Conservation (phyloP, 225 moss, liverwort and hornwort species). For the Pseudoscleropodium purum region DNA sequence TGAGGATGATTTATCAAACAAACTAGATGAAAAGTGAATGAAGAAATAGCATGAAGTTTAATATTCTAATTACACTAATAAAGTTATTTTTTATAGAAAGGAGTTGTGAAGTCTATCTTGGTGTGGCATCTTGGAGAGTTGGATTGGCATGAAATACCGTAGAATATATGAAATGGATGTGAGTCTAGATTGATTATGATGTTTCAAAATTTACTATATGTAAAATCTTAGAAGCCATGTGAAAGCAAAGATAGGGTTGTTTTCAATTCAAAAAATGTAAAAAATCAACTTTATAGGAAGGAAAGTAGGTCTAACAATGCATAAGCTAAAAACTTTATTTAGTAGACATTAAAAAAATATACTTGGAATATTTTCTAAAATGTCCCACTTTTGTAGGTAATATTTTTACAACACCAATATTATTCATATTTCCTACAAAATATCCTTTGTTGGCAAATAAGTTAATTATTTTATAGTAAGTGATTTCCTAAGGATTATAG, state of each 20-base stretch:
- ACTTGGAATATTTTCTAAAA: accelerated
- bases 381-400: background rate
- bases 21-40: background rate
- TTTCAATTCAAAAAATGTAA: too few species aligned
- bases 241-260: background rate
- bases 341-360: too few species aligned
- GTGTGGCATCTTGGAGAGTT: background rate
- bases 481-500: background rate
- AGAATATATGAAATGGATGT: background rate
- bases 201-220: accelerated
- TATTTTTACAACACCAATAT: too few species aligned
- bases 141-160: too few species aligned
- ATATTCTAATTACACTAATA: background rate
- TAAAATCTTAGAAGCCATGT: background rate
- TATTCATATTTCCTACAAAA: background rate
- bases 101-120: background rate
- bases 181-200: background rate
- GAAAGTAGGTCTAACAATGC: background rate
- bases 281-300: too few species aligned
- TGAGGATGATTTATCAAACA: background rate
- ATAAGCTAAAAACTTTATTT: background rate
- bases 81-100: background rate
- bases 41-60: background rate
- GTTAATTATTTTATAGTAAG: background rate
- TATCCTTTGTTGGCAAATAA: background rate